A percentile compares a stretch with the other conserved stretches of the same genome.
Evolutionary conservation across 345 rosid genomes (phyloP).

Genomic region (Sapria himalayana): DNA sequence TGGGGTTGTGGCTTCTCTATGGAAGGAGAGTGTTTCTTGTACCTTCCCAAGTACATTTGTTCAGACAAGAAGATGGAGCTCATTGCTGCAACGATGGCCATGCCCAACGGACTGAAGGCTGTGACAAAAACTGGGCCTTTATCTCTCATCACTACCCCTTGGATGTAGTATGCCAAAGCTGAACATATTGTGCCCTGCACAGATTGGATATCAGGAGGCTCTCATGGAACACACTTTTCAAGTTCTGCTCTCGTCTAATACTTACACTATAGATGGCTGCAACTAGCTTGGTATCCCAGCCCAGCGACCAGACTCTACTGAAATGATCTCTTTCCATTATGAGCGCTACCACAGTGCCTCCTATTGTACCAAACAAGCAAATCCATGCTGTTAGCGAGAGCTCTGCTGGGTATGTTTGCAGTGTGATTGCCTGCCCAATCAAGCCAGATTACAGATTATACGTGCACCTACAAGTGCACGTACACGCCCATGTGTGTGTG

Average conservation of each 20-base stretch:
- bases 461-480: too few relatives aligned
- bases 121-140: constrained; percentile 85
- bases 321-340: constrained; percentile 52
- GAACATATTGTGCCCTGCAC: constrained; percentile 70
- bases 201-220: background rate
- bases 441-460: too few relatives aligned
- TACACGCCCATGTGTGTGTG: too few relatives aligned
- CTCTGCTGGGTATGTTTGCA: constrained; percentile 50
- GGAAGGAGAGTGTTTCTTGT: constrained; percentile 5
- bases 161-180: constrained; percentile 53
- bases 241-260: background rate
- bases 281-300: constrained; percentile 54
- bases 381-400: constrained; percentile 75
- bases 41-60: constrained; percentile 77
- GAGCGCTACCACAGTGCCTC: constrained; percentile 32
- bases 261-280: constrained; percentile 62
- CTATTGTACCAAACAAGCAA: constrained; percentile 50
- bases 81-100: constrained; percentile 64
- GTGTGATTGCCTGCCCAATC: constrained; percentile 43
- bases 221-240: too few relatives aligned
- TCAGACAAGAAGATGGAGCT: constrained; percentile 59
- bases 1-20: background rate
- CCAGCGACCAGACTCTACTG: constrained; percentile 32
- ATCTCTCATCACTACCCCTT: constrained; percentile 56
- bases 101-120: constrained; percentile 58